phyloP scores from a whole-genome alignment of 306 rosid species.

The barrel medic (Medicago truncatula) region MtrunA17r5.0-ANR NC_053046.1:2844501-2845000 shows the following conservation, averaged over 20 bases:
- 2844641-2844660: conserved; percentile 94
- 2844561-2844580: conserved; percentile 60
- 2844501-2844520: conserved; percentile 62
- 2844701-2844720: conserved; percentile 99
- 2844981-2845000: neutral
- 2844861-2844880: conserved; percentile 51
- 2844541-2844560: conserved; percentile 40
- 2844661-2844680: conserved; percentile 98
- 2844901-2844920: conserved; percentile 14
- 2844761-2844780: conserved; percentile 53
- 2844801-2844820: neutral
- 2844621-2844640: conserved; percentile 73
- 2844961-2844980: no score
- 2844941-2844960: neutral
- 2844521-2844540: conserved; percentile 51
- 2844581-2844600: conserved; percentile 35
- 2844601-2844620: conserved; percentile 53
- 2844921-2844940: neutral
- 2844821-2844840: conserved; percentile 33
- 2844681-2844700: conserved; percentile 96
- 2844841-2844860: conserved; percentile 38
- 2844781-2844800: conserved; percentile 31
- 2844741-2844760: conserved; percentile 69
- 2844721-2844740: conserved; percentile 86
- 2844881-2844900: conserved; percentile 27